A percentile compares a stretch with the other conserved stretches of the same genome.
These are phyloP conservation scores for Bacidia rubella DNA, from an alignment of 495 filamentous ascomycete genomes.

Conservation along the genomic window DNA sequence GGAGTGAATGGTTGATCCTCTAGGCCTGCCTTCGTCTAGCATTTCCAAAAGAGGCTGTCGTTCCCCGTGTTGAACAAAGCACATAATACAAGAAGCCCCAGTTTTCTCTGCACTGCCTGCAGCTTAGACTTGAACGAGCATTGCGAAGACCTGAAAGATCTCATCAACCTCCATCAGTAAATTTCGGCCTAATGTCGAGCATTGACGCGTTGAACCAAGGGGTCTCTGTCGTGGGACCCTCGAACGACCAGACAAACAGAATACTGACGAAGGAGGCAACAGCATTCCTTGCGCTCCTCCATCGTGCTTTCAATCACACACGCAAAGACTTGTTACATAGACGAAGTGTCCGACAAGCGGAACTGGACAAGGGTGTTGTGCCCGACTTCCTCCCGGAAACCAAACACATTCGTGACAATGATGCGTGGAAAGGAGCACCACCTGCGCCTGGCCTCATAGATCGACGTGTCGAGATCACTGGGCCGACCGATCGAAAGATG, in stretches of 20 bases:
- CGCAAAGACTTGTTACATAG: constrained; percentile 84
- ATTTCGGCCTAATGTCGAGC: constrained; percentile 43
- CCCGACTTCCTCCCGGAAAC: constrained; percentile 96
- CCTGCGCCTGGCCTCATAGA: constrained; percentile 91
- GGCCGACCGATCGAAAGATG: constrained; percentile 98
- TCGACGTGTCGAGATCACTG: constrained; percentile 96
- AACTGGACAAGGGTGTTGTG: constrained; percentile 84
- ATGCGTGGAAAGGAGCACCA: constrained; percentile 85
- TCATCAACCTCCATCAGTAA: too few species aligned
- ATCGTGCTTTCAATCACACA: constrained; percentile 83
- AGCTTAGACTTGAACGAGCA: too few species aligned
- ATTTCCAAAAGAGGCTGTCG: too few species aligned
- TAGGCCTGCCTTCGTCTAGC: too few species aligned
- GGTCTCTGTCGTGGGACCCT: constrained; percentile 66
- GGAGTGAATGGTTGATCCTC: too few species aligned
- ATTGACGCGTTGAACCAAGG: constrained; percentile 70
- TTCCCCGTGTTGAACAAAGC: too few species aligned
- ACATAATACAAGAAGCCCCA: too few species aligned
- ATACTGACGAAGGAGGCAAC: constrained; percentile 85
- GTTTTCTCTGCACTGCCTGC: too few species aligned
- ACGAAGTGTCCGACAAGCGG: constrained; percentile 74
- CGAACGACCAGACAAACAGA: constrained; percentile 69
- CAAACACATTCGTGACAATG: constrained; percentile 85
- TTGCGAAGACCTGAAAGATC: neutral
- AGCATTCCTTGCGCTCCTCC: constrained; percentile 85